phyloP scores from a whole-genome alignment of 1,284 basidiomycete genomes.

The Calocybe gambosa region DNA sequence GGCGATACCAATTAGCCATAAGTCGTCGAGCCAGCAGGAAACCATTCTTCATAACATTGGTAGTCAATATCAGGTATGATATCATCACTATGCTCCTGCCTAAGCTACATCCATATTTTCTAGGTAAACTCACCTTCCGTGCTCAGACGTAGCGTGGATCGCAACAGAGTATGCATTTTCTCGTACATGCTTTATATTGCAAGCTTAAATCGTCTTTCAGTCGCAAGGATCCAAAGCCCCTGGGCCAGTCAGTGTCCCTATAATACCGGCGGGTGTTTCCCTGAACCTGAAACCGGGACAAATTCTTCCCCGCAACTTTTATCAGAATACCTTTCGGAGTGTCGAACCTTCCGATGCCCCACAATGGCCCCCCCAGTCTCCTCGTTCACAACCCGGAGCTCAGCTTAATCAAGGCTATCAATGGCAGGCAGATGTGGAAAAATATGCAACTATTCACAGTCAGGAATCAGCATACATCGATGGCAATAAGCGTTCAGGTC shows the following conservation, averaged over 20 bases:
- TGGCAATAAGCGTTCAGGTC: background rate
- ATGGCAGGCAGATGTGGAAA: background rate
- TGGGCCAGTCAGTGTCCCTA: constrained; percentile 10
- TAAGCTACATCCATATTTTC: background rate
- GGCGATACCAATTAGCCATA: constrained; percentile 27
- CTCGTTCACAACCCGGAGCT: background rate
- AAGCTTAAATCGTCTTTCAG: background rate
- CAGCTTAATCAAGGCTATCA: background rate
- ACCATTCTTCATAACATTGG: constrained; percentile 15
- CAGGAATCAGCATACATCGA: constrained; percentile 2
- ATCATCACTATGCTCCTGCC: background rate
- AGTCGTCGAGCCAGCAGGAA: constrained; percentile 14
- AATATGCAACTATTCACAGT: background rate
- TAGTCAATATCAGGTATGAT: constrained; percentile 16
- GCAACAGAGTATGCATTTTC: constrained; percentile 5
- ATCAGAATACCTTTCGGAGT: background rate
- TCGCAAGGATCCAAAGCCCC: constrained; percentile 5
- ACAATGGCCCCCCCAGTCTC: constrained; percentile 9
- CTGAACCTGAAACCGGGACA: constrained; percentile 49
- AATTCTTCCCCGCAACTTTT: constrained; percentile 32
- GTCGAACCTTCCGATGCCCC: constrained; percentile 2
- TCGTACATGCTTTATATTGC: background rate
- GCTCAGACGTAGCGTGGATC: constrained; percentile 5
- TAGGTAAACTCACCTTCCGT: background rate
- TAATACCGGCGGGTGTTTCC: constrained; percentile 28